phyloP scores from a whole-genome alignment of 164 flowering plant species.

The Magnolia officinalis region DNA sequence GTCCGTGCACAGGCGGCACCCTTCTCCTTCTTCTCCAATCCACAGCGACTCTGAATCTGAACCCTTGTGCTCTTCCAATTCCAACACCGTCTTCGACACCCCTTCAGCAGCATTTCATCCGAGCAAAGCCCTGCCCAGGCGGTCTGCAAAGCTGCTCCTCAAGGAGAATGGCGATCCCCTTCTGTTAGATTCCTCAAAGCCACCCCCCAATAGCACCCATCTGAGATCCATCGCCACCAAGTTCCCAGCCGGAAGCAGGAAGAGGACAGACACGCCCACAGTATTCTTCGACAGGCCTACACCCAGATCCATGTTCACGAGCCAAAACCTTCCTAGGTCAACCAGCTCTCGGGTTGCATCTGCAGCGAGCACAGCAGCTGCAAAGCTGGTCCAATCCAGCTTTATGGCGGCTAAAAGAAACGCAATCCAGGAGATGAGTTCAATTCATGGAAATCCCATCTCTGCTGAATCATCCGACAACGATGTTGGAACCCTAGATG shows the following conservation, averaged over 20 bases:
- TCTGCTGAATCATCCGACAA: neutral
- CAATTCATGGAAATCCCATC: neutral
- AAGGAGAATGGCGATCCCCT: neutral
- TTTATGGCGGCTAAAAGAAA: neutral
- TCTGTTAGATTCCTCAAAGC: neutral
- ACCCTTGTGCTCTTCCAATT: neutral
- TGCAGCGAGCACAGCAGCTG: slow-evolving; percentile 22
- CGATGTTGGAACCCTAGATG: neutral
- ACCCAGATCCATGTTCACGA: slow-evolving; percentile 6
- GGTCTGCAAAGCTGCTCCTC: neutral
- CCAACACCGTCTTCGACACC: neutral
- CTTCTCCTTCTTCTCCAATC: neutral
- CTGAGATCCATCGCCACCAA: neutral
- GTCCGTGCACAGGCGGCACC: slow-evolving; percentile 17
- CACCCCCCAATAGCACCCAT: neutral
- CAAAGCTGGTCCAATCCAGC: slow-evolving; percentile 25
- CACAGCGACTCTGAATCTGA: neutral
- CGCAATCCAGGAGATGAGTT: slow-evolving; percentile 2
- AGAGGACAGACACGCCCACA: slow-evolving; percentile 24
- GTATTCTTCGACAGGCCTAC: neutral
- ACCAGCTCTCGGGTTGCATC: neutral
- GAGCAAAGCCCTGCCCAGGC: neutral
- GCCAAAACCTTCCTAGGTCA: slow-evolving; percentile 3
- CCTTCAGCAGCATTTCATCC: neutral
- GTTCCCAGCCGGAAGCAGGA: slow-evolving; percentile 4